Evolutionary conservation across 208 protist genomes (phyloP), one percentile per base, ranked within the genome.

Genomic region (Acanthamoeba royreba): DNA sequence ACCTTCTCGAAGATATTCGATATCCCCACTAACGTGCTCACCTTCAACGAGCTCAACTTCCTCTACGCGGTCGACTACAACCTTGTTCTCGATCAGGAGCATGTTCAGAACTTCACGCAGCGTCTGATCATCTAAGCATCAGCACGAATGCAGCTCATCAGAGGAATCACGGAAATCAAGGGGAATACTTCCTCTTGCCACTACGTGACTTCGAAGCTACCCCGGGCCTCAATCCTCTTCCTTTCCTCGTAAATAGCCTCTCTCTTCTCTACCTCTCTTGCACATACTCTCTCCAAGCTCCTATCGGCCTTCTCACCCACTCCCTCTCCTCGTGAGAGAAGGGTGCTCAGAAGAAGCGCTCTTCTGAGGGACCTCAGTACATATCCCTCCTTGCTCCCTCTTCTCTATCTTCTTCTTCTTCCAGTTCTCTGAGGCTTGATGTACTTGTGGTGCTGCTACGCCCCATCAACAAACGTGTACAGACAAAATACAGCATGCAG

Each of bases 21-120:
- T 35, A 91, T 91, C 49, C 85, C 85, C 33, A 91, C 85, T 22
- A 91, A 63, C 85, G 85, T 91, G 53, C 85, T 91, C 42, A 91
- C 85, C 49, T 91, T 74, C 85, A 91, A 91, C 55, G 85, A 91
- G 52, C 85, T 91, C 40, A 91, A 91, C 85, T 91, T 91, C 55
- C 85, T 91, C 40, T 91, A 91, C 33, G 85, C 85, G 25, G 85
- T 91, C 40, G 85, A 91, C 52, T 91, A 91, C 85, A 72, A 91
- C 52, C 85, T 91, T 22, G 85, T 91, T 28, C 85, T 91, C 40
- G 55, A 72, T 35, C 53, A 91, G 55, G 85, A 91, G 85, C 53
- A 91, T 38, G 85, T 91, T n/a, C 46, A 47, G 55, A n/a, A 17
- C 49, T 91, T 91, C 52, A 91, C 85, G 22, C 45, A 43, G 85